These are phyloP conservation scores for Kondoa malvinella DNA, from an alignment of 768 basidiomycete species.

Conservation along the genomic window DNA sequence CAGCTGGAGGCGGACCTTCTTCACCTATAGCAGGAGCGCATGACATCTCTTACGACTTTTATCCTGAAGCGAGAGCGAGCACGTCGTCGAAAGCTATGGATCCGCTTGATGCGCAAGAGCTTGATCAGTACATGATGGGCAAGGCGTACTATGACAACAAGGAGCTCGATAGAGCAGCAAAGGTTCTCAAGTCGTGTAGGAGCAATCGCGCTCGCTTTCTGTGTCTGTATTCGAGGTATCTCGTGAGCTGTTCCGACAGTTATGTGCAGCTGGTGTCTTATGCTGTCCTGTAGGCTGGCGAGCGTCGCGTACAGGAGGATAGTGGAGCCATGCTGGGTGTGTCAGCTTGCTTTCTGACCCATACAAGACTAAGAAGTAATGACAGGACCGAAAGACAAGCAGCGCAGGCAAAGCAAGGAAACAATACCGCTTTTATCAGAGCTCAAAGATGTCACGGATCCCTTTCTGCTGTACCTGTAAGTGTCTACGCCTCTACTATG, in stretches of 20 bases:
- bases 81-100: not conserved
- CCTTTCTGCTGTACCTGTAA: conserved; percentile 71
- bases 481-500: conserved; percentile 24
- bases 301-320: conserved; percentile 63
- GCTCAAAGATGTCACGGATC: conserved; percentile 45
- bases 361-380: conserved; percentile 5
- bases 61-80: not conserved
- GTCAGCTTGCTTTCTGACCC: conserved; percentile 25
- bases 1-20: not conserved
- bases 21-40: not conserved
- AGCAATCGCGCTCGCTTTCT: conserved; percentile 62
- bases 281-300: conserved; percentile 45
- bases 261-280: not conserved
- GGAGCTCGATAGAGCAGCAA: conserved; percentile 58
- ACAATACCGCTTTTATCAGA: conserved; percentile 45
- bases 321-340: conserved; percentile 50
- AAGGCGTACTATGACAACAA: conserved; percentile 55
- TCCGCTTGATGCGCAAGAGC: conserved; percentile 1
- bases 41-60: not conserved
- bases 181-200: conserved; percentile 47
- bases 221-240: conserved; percentile 58
- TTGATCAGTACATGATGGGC: conserved; percentile 44
- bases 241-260: conserved; percentile 46
- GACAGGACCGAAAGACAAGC: conserved; percentile 54
- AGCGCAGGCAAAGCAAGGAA: conserved; percentile 46